Base-by-base conservation (phyloP, 768 basidiomycete species). In the Tephrocybe sp. region DNA sequence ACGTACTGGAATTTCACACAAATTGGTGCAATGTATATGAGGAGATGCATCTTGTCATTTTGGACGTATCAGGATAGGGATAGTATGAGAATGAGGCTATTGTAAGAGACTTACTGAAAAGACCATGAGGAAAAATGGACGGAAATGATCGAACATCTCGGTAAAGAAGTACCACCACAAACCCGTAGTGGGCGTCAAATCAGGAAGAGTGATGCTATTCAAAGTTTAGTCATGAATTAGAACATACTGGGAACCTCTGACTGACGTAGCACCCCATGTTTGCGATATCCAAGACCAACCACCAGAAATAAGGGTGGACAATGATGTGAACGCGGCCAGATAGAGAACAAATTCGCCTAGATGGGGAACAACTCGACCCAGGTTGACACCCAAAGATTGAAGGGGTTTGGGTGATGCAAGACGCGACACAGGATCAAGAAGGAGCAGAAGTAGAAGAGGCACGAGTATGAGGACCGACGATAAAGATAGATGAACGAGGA, bases 81-180 rank as follows among this genome's bases (percentile, higher is more conserved):
- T 4, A 19, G 12, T 16, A 4, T 18, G 37, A 44, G 31, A 3
- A 15, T 19, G 18, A 3, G 18, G 16, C 1, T 2, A n/a, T 21
- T 32, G 15, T 13, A 27, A 6, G 13, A 12, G 5, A 65, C 86
- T 39, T 58, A 94, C 94, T 15, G 87, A 89, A 67, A 98, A 98
- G 15, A 89, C 90, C 77, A 94, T 87, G 26, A 98, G 73, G 77
- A 97, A 99, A 71, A 98, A 98, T 4, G 87, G 83, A 25, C 97
- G 76, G 75, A 98, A 99, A 64, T 98, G 89, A 63, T 98, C 96
- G 55, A 99, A 99, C 90, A 98, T 98, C 65, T 98, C 96, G 9
- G 93, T 98, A 71, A 98, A 98, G 73, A 98, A 98, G 67, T 98
- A 98, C 96, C 96, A 98, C 89, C 93, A 93, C 24, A 98, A 69